Base-by-base conservation (phyloP, 306 rosid genomes). In the Amphicarpaea edgeworthii region DNA sequence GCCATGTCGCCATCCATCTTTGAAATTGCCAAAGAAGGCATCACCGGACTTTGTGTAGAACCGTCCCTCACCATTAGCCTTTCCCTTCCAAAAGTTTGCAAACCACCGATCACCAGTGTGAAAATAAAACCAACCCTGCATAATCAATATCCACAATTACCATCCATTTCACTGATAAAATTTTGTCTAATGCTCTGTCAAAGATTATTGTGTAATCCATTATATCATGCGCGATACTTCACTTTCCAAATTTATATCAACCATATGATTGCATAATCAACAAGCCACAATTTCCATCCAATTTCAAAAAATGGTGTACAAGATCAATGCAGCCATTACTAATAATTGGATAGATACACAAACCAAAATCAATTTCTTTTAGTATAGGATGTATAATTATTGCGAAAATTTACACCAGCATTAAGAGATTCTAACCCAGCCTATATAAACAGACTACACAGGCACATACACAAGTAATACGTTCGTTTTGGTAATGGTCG, bases 21-120 rank as follows among this genome's bases (percentile, higher is more conserved):
- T 87, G 85, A 92, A 95, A 83, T 85, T 84, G 53, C 98, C 98
- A 69, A 95, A 95, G 84, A 88, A 71, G 75, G 90, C 91, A 76
- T 95, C 92, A 19, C 98, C 96, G 15, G 89, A 86, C 86, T 87
- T 90, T 3, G 97, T 87, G 81, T 88, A 95, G 81, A 95, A 95
- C 32, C 98, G 91, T 42, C 98, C 93, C 83, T 95, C 97, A 15
- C 98, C 98, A 46, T 87, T 87, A 70, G 98, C 98, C 84, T 90
- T 95, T 79, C 98, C 98, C 87, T 90, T 95, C 97, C 98, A 95
- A 87, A 95, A 95, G 88, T 90, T 95, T 41, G 93, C 92, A 78
- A 95, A 95, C 97, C 97, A 95, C 75, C 97, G 82, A 79, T 95
- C 96, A 23, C 96, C 93, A 0, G 92, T 87, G 72, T 87, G 96